phyloP scores from a whole-genome alignment of 2,329 filamentous ascomycete genomes.

The Penicillium digitatum region DNA sequence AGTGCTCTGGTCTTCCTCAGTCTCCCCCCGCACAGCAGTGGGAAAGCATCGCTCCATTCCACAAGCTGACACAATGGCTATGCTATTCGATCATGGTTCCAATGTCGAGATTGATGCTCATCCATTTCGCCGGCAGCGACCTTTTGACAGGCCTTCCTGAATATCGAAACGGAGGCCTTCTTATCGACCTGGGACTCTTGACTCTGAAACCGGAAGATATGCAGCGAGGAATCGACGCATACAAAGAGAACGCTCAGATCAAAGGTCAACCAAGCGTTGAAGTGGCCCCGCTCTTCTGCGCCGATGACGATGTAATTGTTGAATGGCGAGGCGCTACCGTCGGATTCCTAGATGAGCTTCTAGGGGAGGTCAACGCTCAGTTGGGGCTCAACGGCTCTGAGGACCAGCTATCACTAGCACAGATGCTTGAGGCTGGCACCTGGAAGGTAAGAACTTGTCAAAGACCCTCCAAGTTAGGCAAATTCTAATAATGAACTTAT shows the following conservation, averaged over 20 bases:
- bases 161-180: slow-evolving; percentile 85
- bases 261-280: slow-evolving; percentile 69
- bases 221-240: slow-evolving; percentile 67
- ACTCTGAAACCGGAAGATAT: slow-evolving; percentile 67
- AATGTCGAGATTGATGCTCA: slow-evolving; percentile 74
- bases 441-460: slow-evolving; percentile 74
- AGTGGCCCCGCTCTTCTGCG: slow-evolving; percentile 68
- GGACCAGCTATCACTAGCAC: slow-evolving; percentile 70
- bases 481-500: slow-evolving; percentile 30
- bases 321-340: slow-evolving; percentile 76
- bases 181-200: slow-evolving; percentile 78
- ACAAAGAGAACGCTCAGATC: slow-evolving; percentile 65
- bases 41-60: slow-evolving; percentile 84
- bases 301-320: slow-evolving; percentile 72
- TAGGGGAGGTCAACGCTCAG: slow-evolving; percentile 63
- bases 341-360: slow-evolving; percentile 67
- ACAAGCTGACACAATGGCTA: slow-evolving; percentile 93
- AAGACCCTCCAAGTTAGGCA: neutral
- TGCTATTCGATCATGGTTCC: slow-evolving; percentile 91
- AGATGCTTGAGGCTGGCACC: slow-evolving; percentile 90
- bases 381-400: slow-evolving; percentile 62
- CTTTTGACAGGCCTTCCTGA: slow-evolving; percentile 84
- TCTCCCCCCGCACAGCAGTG: slow-evolving; percentile 63
- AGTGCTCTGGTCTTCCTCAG: slow-evolving; percentile 74
- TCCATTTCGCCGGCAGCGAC: slow-evolving; percentile 76